Evolutionary conservation across 208 protist genomes (phyloP), one percentile per base, ranked within the genome.

Genomic region (Acanthamoeba lenticulata): DNA sequence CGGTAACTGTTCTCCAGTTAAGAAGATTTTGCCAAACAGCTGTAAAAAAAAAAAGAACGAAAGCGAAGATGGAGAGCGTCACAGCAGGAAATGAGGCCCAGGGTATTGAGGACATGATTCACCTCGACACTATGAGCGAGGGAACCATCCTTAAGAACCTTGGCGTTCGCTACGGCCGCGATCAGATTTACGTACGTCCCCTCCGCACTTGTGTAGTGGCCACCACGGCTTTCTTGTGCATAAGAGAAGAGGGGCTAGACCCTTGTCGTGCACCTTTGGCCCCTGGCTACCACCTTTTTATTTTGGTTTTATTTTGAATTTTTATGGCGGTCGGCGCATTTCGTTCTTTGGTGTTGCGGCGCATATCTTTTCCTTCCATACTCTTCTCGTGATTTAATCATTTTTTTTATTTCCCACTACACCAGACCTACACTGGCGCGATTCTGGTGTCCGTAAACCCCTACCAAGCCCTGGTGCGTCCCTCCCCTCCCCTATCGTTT

Each of bases 401-500:
- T 52, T 52, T 52, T 60, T 88, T 1, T 88, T 88, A 40, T 34
- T 45, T 45, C 21, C n/a, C 74, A 55, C 27, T n/a, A 9, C 38
- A 38, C 42, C 11, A 95, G 92, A 96, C 95, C 32, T 96, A 96
- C 89, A 96, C 94, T 42, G 96, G 96, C 11, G 94, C 96, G 9
- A 97, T 97, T 83, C 94, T 97, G 4, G 94, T 97, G 1, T 94
- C 95, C 27, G 94, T 97, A 1, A 97, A 97, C 89, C 96, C 96
- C 29, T 97, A 97, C 52, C 67, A 96, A 60, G 74, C 85, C 1
- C 65, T 92, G 27, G 86, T 92, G 32, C 55, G 57, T 38, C 24
- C 0, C 57, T 32, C 49, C 5, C 19, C 45, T 24, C 4, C 0
- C 40, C 60, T 21, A 3, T 24, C 34, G 81, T 57, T 38, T 57